Base-by-base conservation (phyloP, 208 protist species). In the Leishmania amazonensis region DNA sequence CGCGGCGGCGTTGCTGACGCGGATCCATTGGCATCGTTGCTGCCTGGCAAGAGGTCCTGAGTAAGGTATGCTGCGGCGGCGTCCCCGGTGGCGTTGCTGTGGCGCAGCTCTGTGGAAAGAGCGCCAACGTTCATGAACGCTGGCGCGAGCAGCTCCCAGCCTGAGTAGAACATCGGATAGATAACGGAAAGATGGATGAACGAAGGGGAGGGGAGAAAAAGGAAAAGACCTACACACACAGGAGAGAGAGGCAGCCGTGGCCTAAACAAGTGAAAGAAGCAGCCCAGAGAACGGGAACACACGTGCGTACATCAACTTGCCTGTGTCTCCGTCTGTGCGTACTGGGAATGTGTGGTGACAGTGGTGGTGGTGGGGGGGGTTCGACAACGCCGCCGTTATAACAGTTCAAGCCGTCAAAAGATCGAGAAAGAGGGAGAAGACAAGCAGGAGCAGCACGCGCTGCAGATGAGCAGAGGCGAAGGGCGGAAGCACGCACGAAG, bases 141-240 rank as follows among this genome's bases (percentile, higher is more conserved):
- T 57, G 90, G 90, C 17, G 80, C 78, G 4, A 75, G 70, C 53
- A 94, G 85, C 13, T 85, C 49, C 92, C 92, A 96, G 62, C 90
- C 90, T 0, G 89, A 90, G 80, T 93, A 96, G 73, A 94, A 95
- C 91, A 95, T 95, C 53, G 35, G 49, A 58, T 8, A n/a, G 51
- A 13, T 11, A 76, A 13, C 35, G 31, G 19, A 82, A 21, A 42
- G 28, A 35, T 62, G 17, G 0, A n/a, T 40, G 75, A 15, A 24
- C 72, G 1, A 35, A 31, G 8, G 47, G 21, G 24, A 53, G 21
- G 21, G 42, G 28, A 51, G 40, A 64, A 9, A 64, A 76, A 54
- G 68, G 60, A 7, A 38, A 35, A 35, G 49, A 80, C 53, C 45
- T 5, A 74, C 24, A 15, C 28, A 35, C 31, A 65, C 2, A 65